These are phyloP conservation scores for Erodium trifolium DNA, from an alignment of 441 rosid genomes.

Conservation along the genomic window DNA sequence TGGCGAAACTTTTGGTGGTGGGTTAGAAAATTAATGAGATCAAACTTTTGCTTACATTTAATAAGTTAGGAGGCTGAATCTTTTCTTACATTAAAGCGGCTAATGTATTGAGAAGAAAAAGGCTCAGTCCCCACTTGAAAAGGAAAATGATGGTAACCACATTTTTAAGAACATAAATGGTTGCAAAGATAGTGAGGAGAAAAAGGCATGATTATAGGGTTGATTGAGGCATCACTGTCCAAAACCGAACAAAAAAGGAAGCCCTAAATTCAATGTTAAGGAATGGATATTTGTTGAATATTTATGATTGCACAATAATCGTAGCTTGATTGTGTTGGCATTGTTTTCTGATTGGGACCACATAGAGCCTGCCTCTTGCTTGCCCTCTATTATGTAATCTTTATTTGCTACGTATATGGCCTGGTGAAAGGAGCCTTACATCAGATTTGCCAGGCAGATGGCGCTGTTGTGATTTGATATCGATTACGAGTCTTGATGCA, in stretches of 20 bases:
- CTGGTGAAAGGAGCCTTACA: conserved; percentile 4
- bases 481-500: conserved; percentile 1
- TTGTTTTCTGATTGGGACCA: background rate
- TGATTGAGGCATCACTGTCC: conserved; percentile 5
- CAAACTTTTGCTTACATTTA: background rate
- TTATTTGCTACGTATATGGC: background rate
- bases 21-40: background rate
- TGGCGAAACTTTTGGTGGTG: background rate
- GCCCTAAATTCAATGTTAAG: background rate
- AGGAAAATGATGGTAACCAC: background rate
- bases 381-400: background rate
- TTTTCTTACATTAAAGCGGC: background rate
- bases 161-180: background rate
- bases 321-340: background rate
- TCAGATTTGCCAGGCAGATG: conserved; percentile 7
- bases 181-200: background rate
- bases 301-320: background rate
- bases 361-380: background rate
- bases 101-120: background rate
- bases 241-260: background rate
- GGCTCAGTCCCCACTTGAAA: background rate
- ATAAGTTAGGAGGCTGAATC: background rate
- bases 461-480: conserved; percentile 3
- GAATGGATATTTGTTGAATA: background rate
- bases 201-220: conserved; percentile 2